phyloP scores from a whole-genome alignment of 2,329 filamentous ascomycete species.

The Albifimbria verrucaria region DNA sequence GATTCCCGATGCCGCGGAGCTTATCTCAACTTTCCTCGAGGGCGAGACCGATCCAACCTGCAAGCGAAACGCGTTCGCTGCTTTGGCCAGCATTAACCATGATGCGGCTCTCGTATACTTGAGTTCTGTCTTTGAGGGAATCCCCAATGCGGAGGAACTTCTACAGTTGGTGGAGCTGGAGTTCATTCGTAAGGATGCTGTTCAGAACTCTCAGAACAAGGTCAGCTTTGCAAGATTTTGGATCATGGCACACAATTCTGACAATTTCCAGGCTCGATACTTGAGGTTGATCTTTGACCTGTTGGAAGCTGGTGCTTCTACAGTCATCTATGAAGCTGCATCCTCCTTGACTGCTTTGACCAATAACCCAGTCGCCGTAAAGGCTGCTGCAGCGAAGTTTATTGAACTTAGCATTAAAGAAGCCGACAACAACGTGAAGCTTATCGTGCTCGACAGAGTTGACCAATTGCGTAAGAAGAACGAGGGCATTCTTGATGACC shows the following conservation, averaged over 20 bases:
- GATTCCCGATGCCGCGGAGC: slow-evolving; percentile 92
- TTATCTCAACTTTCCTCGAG: slow-evolving; percentile 85
- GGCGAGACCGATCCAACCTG: slow-evolving; percentile 91
- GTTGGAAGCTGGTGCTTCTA: slow-evolving; percentile 87
- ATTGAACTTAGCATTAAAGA: slow-evolving; percentile 97
- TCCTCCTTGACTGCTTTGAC: slow-evolving; percentile 92
- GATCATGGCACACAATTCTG: slow-evolving; percentile 21
- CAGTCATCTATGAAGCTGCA: slow-evolving; percentile 95
- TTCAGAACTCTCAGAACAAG: slow-evolving; percentile 93
- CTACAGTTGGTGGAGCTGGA: slow-evolving; percentile 91
- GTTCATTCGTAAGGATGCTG: slow-evolving; percentile 97
- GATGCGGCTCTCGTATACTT: slow-evolving; percentile 88
- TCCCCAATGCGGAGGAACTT: slow-evolving; percentile 91
- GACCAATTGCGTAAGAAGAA: slow-evolving; percentile 84
- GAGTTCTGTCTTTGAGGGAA: slow-evolving; percentile 84
- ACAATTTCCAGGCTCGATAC: slow-evolving; percentile 67
- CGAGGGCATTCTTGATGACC: slow-evolving; percentile 85
- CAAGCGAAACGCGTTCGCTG: slow-evolving; percentile 96
- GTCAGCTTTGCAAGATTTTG: slow-evolving; percentile 37
- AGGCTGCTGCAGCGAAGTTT: slow-evolving; percentile 92
- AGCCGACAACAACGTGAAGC: slow-evolving; percentile 97
- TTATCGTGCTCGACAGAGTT: slow-evolving; percentile 94
- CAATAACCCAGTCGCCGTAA: slow-evolving; percentile 94
- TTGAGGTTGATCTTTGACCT: slow-evolving; percentile 94
- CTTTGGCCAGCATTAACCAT: slow-evolving; percentile 86